A percentile compares a stretch with the other conserved stretches of the same genome.
Conservation (phyloP, 2,329 filamentous ascomycete species). For the Dichotomopilus funicola region DNA sequence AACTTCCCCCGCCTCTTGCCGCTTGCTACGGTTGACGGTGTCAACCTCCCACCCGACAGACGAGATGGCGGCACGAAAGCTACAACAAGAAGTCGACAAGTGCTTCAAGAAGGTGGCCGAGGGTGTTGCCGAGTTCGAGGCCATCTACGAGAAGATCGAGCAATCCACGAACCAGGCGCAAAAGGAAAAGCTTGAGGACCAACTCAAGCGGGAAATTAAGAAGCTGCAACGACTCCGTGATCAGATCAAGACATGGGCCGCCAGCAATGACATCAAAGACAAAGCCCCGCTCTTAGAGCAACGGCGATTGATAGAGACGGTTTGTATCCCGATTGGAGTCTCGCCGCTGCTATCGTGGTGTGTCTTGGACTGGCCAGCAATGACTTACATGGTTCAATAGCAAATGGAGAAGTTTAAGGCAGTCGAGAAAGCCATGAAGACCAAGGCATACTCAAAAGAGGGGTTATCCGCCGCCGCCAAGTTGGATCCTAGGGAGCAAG, state of each 20-base stretch:
- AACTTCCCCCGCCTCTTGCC: too few relatives aligned
- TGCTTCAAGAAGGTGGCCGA: constrained; percentile 98
- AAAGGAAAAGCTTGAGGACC: constrained; percentile 97
- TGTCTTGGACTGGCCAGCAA: constrained; percentile 5
- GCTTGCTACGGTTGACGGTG: too few relatives aligned
- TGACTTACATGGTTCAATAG: constrained; percentile 38
- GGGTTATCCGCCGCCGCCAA: constrained; percentile 86
- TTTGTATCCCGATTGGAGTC: constrained; percentile 40
- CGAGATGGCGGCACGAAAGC: constrained; percentile 89
- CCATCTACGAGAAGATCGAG: constrained; percentile 96
- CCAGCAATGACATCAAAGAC: constrained; percentile 98
- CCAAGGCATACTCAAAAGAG: constrained; percentile 98
- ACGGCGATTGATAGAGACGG: constrained; percentile 94
- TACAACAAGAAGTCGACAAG: constrained; percentile 97
- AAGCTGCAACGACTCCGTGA: constrained; percentile 95
- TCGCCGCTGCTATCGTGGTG: too few relatives aligned
- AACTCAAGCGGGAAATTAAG: constrained; percentile 98
- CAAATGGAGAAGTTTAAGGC: constrained; percentile 99
- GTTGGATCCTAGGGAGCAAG: constrained; percentile 95
- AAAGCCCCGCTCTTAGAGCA: constrained; percentile 92
- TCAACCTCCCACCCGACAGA: not conserved
- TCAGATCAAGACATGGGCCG: constrained; percentile 99
- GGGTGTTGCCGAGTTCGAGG: constrained; percentile 85
- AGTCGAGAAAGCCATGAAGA: constrained; percentile 99
- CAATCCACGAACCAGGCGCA: constrained; percentile 87